Evolutionary conservation across 2,329 filamentous ascomycete species (phyloP).

Genomic region (Fusarium euwallaceae): DNA sequence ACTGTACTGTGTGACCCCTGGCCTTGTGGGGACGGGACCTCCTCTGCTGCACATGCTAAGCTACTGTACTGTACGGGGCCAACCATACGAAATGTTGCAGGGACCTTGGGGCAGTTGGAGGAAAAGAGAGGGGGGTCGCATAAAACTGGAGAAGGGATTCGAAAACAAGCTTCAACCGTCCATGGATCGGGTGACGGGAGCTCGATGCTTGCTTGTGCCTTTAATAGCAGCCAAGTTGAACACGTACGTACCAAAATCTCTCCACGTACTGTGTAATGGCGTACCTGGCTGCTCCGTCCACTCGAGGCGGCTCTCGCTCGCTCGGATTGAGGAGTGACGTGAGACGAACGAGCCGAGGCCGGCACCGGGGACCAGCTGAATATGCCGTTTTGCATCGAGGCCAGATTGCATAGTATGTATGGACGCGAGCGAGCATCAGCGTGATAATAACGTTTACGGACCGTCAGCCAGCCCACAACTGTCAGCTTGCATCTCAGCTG

Average conservation of each 20-base stretch:
- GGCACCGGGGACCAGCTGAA: neutral
- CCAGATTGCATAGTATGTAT: neutral
- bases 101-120: slow-evolving; percentile 12
- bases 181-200: slow-evolving; percentile 32
- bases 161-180: slow-evolving; percentile 29
- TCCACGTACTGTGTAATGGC: slow-evolving; percentile 14
- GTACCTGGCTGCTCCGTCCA: neutral
- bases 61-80: slow-evolving; percentile 4
- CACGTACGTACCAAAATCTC: neutral
- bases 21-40: slow-evolving; percentile 27
- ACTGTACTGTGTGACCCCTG: slow-evolving; percentile 9
- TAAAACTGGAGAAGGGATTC: slow-evolving; percentile 32
- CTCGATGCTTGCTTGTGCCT: slow-evolving; percentile 20
- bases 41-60: slow-evolving; percentile 10
- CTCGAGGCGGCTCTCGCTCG: slow-evolving; percentile 8
- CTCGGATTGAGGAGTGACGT: slow-evolving; percentile 30
- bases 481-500: slow-evolving; percentile 25
- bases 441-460: slow-evolving; percentile 19
- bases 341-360: slow-evolving; percentile 29
- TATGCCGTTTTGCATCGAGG: neutral
- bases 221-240: slow-evolving; percentile 26
- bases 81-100: slow-evolving; percentile 34
- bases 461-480: slow-evolving; percentile 14
- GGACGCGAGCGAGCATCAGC: slow-evolving; percentile 6
- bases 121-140: slow-evolving; percentile 23